Evolutionary conservation across 768 basidiomycete genomes (phyloP).

Genomic region (Phallus indusiatus): DNA sequence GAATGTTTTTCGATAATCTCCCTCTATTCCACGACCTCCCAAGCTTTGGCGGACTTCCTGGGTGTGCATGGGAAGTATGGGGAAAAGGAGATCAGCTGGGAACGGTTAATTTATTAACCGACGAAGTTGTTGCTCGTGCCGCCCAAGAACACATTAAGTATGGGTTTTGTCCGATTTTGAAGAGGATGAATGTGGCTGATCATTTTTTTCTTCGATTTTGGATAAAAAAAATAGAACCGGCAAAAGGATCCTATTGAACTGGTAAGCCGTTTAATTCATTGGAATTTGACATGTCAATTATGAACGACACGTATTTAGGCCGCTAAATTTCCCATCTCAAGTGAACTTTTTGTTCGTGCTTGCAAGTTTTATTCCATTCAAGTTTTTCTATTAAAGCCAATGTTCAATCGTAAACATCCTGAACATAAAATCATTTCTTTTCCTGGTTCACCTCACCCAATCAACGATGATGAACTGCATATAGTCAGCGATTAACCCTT

Average conservation of each 20-base stretch:
- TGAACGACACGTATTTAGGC: conserved; percentile 31
- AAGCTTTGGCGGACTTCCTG: conserved; percentile 31
- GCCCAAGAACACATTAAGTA: conserved; percentile 50
- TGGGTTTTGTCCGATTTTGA: conserved; percentile 18
- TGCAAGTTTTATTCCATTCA: no score
- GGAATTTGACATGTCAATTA: neutral
- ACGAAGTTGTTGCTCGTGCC: conserved; percentile 48
- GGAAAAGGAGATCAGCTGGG: conserved; percentile 57
- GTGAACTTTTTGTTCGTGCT: no score
- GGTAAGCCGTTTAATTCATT: conserved; percentile 29
- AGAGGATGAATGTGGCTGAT: neutral
- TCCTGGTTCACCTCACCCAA: neutral
- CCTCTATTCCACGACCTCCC: conserved; percentile 42
- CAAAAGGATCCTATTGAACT: conserved; percentile 49
- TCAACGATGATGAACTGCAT: conserved; percentile 42
- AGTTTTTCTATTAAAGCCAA: conserved; percentile 34
- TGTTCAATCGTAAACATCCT: conserved; percentile 46
- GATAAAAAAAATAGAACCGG: conserved; percentile 31
- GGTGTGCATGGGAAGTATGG: conserved; percentile 66
- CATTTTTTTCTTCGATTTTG: neutral
- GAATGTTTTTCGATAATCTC: conserved; percentile 11
- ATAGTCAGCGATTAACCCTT: conserved; percentile 27
- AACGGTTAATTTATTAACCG: conserved; percentile 56
- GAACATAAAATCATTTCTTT: conserved; percentile 25
- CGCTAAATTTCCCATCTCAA: conserved; percentile 57